Percentiles rank a stretch among this genome's conserved stretches.
Conservation (phyloP, 2,329 filamentous ascomycete species). For the Monilinia vaccinii-corymbosi region DNA sequence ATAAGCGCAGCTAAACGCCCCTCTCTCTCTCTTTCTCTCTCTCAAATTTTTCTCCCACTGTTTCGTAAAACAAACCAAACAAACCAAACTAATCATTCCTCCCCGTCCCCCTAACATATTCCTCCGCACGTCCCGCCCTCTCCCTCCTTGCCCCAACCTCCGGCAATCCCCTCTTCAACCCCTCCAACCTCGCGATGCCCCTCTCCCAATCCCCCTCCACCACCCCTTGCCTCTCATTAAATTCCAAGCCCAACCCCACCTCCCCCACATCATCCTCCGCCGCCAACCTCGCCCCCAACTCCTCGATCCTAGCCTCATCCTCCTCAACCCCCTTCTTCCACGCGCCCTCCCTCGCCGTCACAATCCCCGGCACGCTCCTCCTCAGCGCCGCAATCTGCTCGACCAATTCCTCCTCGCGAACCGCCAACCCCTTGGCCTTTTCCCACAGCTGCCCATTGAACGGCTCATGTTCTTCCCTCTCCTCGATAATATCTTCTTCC, state of each 20-base stretch:
- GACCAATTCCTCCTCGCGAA: conserved; percentile 54
- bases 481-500: conserved; percentile 12
- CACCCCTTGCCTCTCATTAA: conserved; percentile 35
- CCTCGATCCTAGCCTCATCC: conserved; percentile 20
- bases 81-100: background rate
- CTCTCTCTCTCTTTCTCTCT: background rate
- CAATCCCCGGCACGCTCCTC: conserved; percentile 17
- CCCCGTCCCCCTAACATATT: conserved; percentile 23
- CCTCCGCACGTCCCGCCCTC: conserved; percentile 46
- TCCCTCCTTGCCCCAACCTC: conserved; percentile 56
- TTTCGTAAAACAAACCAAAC: background rate
- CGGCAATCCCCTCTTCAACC: conserved; percentile 51
- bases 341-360: conserved; percentile 16
- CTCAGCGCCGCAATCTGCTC: conserved; percentile 47
- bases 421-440: conserved; percentile 50
- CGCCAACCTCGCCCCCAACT: conserved; percentile 13
- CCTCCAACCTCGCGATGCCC: conserved; percentile 42
- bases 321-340: conserved; percentile 17
- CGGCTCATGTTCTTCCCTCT: conserved; percentile 44
- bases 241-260: conserved; percentile 15
- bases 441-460: conserved; percentile 51
- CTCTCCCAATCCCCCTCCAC: conserved; percentile 39
- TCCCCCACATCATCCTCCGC: conserved; percentile 9
- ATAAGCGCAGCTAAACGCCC: background rate
- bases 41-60: background rate